phyloP scores from a whole-genome alignment of 345 rosid genomes.

The Boechera divaricarpa region DNA sequence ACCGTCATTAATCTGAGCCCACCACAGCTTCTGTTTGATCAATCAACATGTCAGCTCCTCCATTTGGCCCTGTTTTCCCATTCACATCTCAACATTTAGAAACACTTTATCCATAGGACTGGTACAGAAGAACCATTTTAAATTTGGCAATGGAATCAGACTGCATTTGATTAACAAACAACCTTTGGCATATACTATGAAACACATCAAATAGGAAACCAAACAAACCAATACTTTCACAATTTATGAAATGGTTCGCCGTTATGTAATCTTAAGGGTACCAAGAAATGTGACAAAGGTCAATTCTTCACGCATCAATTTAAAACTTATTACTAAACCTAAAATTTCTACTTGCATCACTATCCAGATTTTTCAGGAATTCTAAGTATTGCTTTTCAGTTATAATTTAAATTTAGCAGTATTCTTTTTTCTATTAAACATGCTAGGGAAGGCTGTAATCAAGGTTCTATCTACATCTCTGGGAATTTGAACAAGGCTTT shows the following conservation, averaged over 20 bases:
- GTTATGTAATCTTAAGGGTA: not conserved
- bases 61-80: slow-evolving; percentile 79
- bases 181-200: not conserved
- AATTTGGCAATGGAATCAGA: not conserved
- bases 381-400: not conserved
- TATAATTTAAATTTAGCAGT: not conserved
- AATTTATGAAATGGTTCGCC: not conserved
- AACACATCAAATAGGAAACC: not conserved
- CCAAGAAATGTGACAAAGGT: not conserved
- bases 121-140: not conserved
- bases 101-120: not conserved
- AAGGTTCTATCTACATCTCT: not conserved
- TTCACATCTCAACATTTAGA: slow-evolving; percentile 17
- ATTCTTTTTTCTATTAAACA: not conserved
- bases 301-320: not conserved
- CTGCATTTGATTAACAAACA: not conserved
- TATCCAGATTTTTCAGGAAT: not conserved
- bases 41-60: slow-evolving; percentile 80
- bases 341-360: slow-evolving; percentile 1
- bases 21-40: slow-evolving; percentile 30
- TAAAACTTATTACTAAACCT: not conserved
- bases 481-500: not conserved
- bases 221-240: not conserved
- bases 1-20: slow-evolving; percentile 5
- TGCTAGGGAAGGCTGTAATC: not conserved